phyloP scores from a whole-genome alignment of 108 stramenopile genomes.

The Cyclotella atomus region DNA sequence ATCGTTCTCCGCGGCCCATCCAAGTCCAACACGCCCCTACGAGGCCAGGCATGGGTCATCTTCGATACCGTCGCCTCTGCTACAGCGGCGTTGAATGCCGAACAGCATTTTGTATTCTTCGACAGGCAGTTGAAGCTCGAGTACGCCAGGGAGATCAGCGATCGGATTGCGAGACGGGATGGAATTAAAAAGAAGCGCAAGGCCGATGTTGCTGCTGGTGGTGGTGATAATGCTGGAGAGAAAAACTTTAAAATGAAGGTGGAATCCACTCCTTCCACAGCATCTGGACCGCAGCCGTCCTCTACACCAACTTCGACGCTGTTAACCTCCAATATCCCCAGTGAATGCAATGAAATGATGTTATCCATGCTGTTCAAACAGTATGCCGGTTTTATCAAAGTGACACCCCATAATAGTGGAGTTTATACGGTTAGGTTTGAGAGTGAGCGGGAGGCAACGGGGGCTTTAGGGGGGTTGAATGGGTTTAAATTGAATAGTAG shows the following conservation, averaged over 20 bases:
- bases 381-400: conserved; percentile 90
- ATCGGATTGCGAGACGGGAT: conserved; percentile 87
- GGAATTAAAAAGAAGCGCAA: conserved; percentile 79
- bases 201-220: conserved; percentile 49
- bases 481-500: conserved; percentile 91
- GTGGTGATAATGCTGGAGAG: conserved; percentile 16
- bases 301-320: conserved; percentile 71
- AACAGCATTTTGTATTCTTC: conserved; percentile 92
- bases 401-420: conserved; percentile 73
- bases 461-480: conserved; percentile 86
- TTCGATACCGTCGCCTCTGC: conserved; percentile 90
- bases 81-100: conserved; percentile 86
- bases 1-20: conserved; percentile 70
- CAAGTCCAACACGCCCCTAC: conserved; percentile 48
- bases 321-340: conserved; percentile 73
- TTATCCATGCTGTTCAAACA: conserved; percentile 92
- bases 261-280: conserved; percentile 8
- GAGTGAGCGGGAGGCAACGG: conserved; percentile 83
- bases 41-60: conserved; percentile 95
- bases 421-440: conserved; percentile 94
- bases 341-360: conserved; percentile 92
- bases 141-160: conserved; percentile 90
- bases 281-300: conserved; percentile 23
- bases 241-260: conserved; percentile 4
- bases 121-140: conserved; percentile 84